Evolutionary conservation across 2,329 filamentous ascomycete species (phyloP), one percentile per base, ranked within the genome.

Genomic region (Parasarocladium wereldwijsianum): DNA sequence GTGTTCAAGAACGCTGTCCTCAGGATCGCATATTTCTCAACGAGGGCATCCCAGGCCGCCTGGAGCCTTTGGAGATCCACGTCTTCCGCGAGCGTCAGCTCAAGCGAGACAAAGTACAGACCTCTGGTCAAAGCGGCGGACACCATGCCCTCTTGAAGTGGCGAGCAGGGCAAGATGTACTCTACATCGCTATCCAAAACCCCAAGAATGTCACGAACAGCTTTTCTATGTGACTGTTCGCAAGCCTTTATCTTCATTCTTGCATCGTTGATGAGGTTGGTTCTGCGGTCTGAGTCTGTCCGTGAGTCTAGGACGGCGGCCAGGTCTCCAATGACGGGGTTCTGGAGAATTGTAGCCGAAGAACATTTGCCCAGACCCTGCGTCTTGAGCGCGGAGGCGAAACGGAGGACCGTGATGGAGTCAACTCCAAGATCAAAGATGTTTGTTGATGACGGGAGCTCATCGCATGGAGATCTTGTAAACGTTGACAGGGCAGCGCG

Each of bases 401-500:
- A 64, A 6, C 72, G 65, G 26, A 92, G 74, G 0, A 77, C 80
- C 0, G 82, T 84, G 11, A 94, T 84, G 0, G 86, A 94, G 43
- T 93, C 87, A 15, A 94, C 62, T 0, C 86, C 87, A 2, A 93
- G 58, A 38, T 93, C 83, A 41, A 90, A 93, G 12, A 93, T 69
- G 35, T 73, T 93, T 0, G 74, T 72, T 1, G 55, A 58, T 3
- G 64, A 54, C 1, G 50, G 54, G 3, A 82, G 55, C 0, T 56
- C 51, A 1, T 52, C 53, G 3, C 68, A 14, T 16, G 3, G 8
- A 13, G n/a, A 86, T 52, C 14, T 50, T 51, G 4, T 45, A 44
- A 21, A 70, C 60, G 5, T 52, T 51, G 43, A 3, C 44, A 40
- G 3, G 40, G 52, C 47, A 40, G 42, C 37, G 42, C 32, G 39